Evolutionary conservation across 148 eudicot species (phyloP).

Genomic region (Gaultheria prostrata): DNA sequence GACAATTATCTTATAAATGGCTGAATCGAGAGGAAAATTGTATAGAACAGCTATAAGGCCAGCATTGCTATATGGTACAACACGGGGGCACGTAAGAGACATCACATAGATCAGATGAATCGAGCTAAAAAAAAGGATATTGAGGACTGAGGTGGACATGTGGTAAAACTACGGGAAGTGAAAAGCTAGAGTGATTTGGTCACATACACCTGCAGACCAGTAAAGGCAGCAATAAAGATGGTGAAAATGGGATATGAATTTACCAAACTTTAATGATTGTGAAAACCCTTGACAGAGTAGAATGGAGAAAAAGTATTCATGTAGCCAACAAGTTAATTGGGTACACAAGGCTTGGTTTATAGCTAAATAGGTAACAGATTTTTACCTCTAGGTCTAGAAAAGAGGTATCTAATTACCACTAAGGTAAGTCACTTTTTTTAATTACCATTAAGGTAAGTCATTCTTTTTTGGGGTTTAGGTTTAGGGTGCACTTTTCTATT

Average conservation of each 20-base stretch:
- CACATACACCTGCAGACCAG: neutral
- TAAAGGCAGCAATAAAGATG: neutral
- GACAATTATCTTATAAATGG: neutral
- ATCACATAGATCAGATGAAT: neutral
- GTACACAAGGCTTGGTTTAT: neutral
- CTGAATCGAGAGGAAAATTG: neutral
- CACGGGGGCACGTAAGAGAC: neutral
- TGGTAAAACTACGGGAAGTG: neutral
- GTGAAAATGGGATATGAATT: neutral
- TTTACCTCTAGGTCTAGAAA: no score
- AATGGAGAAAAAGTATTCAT: neutral
- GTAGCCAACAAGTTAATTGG: neutral
- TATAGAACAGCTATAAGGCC: neutral
- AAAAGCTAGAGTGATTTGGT: neutral
- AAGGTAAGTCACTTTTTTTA: no score
- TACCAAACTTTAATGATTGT: neutral
- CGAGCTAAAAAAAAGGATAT: neutral
- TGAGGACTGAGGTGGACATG: neutral
- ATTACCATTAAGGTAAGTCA: no score
- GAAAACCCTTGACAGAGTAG: neutral
- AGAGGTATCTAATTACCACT: no score
- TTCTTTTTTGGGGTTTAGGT: no score
- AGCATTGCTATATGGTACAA: neutral
- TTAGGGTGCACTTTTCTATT: no score
- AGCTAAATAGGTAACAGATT: neutral